Evolutionary conservation across 441 rosid genomes (phyloP).

Genomic region (Pelargonium cotyledonis): DNA sequence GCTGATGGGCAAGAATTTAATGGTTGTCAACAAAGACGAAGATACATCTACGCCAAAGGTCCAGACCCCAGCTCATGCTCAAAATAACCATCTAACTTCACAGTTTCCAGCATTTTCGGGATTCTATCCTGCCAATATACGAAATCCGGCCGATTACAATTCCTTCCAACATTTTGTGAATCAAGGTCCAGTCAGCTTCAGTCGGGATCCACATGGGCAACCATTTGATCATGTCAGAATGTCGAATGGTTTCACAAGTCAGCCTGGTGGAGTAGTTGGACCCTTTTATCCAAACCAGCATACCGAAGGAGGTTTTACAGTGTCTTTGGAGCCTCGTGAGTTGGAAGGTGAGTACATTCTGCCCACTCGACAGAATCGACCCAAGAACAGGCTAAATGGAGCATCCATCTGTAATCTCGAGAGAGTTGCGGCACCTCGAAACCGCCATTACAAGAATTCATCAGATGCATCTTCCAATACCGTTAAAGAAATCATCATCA

Average conservation of each 20-base stretch:
- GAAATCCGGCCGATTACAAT: conserved; percentile 22
- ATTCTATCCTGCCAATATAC: conserved; percentile 22
- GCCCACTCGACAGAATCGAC: conserved; percentile 17
- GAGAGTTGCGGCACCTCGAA: conserved; percentile 20
- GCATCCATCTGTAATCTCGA: conserved; percentile 17
- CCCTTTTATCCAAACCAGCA: conserved; percentile 25
- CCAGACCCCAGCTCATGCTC: conserved; percentile 29
- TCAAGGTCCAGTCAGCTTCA: conserved; percentile 26
- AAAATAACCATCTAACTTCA: conserved; percentile 22
- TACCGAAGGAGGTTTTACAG: conserved; percentile 20
- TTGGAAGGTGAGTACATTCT: conserved; percentile 24
- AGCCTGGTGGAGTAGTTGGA: conserved; percentile 17
- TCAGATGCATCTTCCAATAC: conserved; percentile 20
- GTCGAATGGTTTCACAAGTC: conserved; percentile 25
- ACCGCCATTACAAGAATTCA: conserved; percentile 16
- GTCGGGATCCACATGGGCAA: conserved; percentile 28
- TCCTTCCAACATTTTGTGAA: conserved; percentile 22
- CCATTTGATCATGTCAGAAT: conserved; percentile 23
- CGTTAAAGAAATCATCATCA: conserved; percentile 42
- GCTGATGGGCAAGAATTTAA: conserved; percentile 89
- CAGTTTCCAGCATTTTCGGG: conserved; percentile 33
- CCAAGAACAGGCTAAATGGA: conserved; percentile 21
- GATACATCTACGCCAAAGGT: conserved; percentile 33
- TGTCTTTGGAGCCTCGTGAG: conserved; percentile 26
- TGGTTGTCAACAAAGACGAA: conserved; percentile 77